Conservation (phyloP, 208 protist species). For the Leishmania martiniquensis region DNA sequence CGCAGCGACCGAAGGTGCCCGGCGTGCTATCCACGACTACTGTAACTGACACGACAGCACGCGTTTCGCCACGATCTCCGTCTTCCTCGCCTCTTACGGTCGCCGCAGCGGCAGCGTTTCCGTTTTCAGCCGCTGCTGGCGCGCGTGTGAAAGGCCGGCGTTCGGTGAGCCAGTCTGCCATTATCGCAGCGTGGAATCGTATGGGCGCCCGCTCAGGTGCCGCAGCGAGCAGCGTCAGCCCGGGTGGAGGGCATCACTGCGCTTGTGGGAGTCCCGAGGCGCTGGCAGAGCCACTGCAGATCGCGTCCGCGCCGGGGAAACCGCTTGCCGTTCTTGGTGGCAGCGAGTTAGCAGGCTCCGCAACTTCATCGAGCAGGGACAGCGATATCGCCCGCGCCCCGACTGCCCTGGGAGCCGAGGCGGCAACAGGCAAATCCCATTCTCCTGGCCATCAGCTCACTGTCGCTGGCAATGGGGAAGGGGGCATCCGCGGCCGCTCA, state of each 20-base stretch:
- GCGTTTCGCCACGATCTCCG: slow-evolving; percentile 17
- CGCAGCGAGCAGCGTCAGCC: neutral
- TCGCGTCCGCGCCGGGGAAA: too few relatives aligned
- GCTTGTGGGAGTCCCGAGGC: neutral
- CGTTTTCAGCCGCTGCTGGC: neutral
- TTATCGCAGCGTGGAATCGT: slow-evolving; percentile 36
- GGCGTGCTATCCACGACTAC: slow-evolving; percentile 10
- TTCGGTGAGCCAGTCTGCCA: slow-evolving; percentile 19
- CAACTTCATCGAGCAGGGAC: neutral
- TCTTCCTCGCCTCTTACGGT: neutral
- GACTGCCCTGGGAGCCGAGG: neutral
- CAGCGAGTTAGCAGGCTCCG: neutral
- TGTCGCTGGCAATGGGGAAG: neutral
- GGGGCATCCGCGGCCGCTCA: neutral
- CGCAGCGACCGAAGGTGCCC: neutral
- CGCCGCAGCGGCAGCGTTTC: neutral
- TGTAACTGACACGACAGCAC: slow-evolving; percentile 30
- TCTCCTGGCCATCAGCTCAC: neutral
- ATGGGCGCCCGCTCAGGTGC: slow-evolving; percentile 13
- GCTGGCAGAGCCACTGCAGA: neutral
- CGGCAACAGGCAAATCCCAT: neutral
- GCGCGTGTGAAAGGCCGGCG: neutral
- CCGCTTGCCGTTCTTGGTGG: neutral
- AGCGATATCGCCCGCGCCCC: neutral
- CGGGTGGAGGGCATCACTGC: neutral